Percentiles rank a stretch among this genome's conserved stretches.
These are phyloP conservation scores for Jimgerdemannia lactiflua DNA, from an alignment of 192 early-diverging fungal genomes.

Conservation along the genomic window DNA sequence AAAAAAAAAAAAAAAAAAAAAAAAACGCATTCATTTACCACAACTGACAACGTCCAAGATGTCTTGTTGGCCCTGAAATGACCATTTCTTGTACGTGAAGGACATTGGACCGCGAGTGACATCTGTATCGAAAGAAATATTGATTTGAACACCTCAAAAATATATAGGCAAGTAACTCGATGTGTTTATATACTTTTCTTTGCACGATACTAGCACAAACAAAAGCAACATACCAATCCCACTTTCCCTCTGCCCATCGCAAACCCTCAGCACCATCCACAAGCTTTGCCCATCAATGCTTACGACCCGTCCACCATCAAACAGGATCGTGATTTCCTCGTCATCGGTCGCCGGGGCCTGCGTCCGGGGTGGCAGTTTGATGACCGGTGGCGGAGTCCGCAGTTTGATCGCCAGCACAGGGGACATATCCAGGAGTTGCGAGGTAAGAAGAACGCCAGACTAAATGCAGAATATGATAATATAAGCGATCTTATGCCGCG, in stretches of 20 bases:
- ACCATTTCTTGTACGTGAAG: constrained; percentile 55
- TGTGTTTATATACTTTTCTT: neutral
- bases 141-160: constrained; percentile 11
- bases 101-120: constrained; percentile 24
- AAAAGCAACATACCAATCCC: constrained; percentile 11
- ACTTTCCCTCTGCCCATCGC: constrained; percentile 34
- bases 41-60: constrained; percentile 43
- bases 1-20: neutral
- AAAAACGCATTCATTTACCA: constrained; percentile 9
- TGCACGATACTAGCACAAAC: neutral
- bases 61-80: constrained; percentile 38
- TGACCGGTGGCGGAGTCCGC: constrained; percentile 28
- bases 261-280: constrained; percentile 51
- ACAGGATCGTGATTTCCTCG: constrained; percentile 54
- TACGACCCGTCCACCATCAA: constrained; percentile 44
- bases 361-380: constrained; percentile 9
- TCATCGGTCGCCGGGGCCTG: constrained; percentile 35
- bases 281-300: constrained; percentile 54
- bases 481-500: too few species aligned
- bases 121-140: constrained; percentile 7
- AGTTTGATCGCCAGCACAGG: constrained; percentile 46
- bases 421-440: constrained; percentile 46
- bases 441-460: constrained; percentile 41
- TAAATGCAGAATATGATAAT: neutral
- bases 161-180: neutral